Evolutionary conservation across 1,284 basidiomycete species (phyloP), one percentile per base, ranked within the genome.

Genomic region (Moesziomyces sp.): DNA sequence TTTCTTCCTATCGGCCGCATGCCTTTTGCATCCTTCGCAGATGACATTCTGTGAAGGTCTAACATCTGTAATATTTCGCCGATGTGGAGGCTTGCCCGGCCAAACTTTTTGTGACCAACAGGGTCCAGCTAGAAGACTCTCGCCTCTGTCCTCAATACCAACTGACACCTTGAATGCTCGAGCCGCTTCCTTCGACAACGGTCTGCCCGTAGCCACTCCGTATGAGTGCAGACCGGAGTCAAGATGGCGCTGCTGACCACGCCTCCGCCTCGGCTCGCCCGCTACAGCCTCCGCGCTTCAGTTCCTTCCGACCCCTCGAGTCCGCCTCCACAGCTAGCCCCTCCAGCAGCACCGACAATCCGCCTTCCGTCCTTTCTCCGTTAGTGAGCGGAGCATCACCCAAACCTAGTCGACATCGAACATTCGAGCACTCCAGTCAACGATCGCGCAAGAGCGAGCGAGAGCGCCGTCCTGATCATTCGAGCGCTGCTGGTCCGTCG

Each of bases 1-100:
- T 58, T 63, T 63, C 66, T 63, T 69, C 60, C 60, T 63, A 63
- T 50, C 66, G 59, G 59, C 55, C 65, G 66, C 48, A 24, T 19
- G 9, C 19, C 11, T 23, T 35, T 52, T 52, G 10, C 10, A 4
- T 34, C 30, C 30, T 13, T 34, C 30, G 30, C 13, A 26, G 6
- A 26, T 7, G 6, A 26, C 24, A 26, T 4, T 26, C 6, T 7
- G 6, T 26, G 26, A n/a, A 11, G 13, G 30, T 6, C 16, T 28
- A 24, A 24, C 13, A 9, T 51, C 7, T 3, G 11, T 4, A 34
- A 3, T 4, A 40, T 1, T 40, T 18, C 16, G 18, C 16, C 9
- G 38, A 40, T 30, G 55, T 57, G 47, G 46, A 50, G 47, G 47
- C 30, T 35, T 19, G 14, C 54, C 13, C 14, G 9, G 21, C 46